phyloP scores from a whole-genome alignment of 1,284 basidiomycete genomes.

The Ustilago shanxiensis region DNA sequence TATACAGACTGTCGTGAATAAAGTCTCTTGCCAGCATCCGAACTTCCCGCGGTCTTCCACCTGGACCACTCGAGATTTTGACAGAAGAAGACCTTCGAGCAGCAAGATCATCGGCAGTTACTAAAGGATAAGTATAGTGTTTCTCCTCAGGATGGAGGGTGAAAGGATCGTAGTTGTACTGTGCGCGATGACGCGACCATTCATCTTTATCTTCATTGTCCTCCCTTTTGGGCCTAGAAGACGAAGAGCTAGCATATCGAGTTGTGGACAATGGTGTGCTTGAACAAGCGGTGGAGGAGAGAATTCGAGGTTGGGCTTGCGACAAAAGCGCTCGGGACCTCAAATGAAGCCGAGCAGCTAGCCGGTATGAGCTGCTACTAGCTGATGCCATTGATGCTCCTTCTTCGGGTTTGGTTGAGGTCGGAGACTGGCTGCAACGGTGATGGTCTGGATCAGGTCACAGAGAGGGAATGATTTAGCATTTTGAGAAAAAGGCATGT shows the following conservation, averaged over 20 bases:
- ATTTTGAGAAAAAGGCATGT: neutral
- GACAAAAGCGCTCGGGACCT: neutral
- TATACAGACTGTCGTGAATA: constrained; percentile 96
- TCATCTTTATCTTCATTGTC: constrained; percentile 15
- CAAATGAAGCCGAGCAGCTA: neutral
- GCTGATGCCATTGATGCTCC: constrained; percentile 2
- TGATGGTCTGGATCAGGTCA: neutral
- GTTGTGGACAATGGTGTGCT: neutral
- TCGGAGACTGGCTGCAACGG: neutral
- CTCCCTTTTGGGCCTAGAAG: neutral
- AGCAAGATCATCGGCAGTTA: constrained; percentile 53
- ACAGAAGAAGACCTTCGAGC: neutral
- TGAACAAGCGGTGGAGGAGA: neutral
- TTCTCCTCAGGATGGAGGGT: constrained; percentile 55
- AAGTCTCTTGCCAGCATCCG: constrained; percentile 97
- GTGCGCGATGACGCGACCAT: constrained; percentile 58
- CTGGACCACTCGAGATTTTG: constrained; percentile 13
- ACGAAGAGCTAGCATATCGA: constrained; percentile 13
- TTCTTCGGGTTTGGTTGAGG: neutral
- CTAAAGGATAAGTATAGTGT: constrained; percentile 59
- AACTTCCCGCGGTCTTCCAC: constrained; percentile 77
- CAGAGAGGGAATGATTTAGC: neutral
- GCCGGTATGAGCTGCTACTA: constrained; percentile 1
- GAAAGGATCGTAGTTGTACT: constrained; percentile 69
- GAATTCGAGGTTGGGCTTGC: neutral